These are phyloP conservation scores for Candida freyschussii DNA, from an alignment of 1,139 yeast genomes.

Conservation along the genomic window DNA sequence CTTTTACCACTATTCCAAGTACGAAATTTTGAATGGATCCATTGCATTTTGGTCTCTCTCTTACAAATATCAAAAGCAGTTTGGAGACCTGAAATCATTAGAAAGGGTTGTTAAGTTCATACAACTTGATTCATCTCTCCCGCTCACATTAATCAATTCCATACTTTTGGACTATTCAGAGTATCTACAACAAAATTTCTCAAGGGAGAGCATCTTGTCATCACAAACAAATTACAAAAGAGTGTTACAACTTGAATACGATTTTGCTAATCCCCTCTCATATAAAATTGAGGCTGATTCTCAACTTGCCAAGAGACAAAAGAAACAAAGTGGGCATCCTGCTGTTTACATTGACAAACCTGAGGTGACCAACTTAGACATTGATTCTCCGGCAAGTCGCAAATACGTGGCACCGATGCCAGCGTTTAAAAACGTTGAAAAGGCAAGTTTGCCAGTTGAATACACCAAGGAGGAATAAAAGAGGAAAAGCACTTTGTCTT, in stretches of 20 bases:
- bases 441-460: constrained; percentile 37
- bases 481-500: too few species aligned
- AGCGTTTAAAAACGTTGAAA: constrained; percentile 57
- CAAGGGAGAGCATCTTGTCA: constrained; percentile 14
- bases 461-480: constrained; percentile 17
- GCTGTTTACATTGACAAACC: constrained; percentile 56
- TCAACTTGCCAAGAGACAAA: constrained; percentile 32
- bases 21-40: constrained; percentile 36
- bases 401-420: constrained; percentile 43
- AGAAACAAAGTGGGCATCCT: constrained; percentile 55
- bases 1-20: constrained; percentile 38
- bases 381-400: constrained; percentile 25
- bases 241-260: constrained; percentile 24
- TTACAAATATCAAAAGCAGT: constrained; percentile 45
- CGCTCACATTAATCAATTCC: constrained; percentile 43
- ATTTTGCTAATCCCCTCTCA: constrained; percentile 27
- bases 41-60: constrained; percentile 52
- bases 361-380: constrained; percentile 44
- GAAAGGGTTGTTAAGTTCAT: constrained; percentile 37
- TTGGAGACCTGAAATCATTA: constrained; percentile 34
- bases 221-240: constrained; percentile 18
- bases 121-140: constrained; percentile 40
- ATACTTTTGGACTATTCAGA: constrained; percentile 34
- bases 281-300: constrained; percentile 13
- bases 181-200: constrained; percentile 26